Evolutionary conservation across 371 early-diverging fungal species (phyloP).

Genomic region (Blastocladiella emersonii): DNA sequence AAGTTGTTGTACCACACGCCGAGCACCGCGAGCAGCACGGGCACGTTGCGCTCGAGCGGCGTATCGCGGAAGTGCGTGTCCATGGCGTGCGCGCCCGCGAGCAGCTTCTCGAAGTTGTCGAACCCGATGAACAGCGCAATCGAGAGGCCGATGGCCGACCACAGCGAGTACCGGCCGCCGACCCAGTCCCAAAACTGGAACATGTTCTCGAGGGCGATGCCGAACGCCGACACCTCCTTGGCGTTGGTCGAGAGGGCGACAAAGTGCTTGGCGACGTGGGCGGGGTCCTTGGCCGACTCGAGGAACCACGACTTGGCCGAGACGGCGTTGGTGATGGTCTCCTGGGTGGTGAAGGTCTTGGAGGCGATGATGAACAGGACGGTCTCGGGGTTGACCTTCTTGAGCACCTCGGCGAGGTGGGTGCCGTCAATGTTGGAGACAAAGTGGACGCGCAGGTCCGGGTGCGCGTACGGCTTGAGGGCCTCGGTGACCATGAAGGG

Average conservation of each 20-base stretch:
- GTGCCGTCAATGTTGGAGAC: constrained; percentile 98
- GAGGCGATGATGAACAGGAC: constrained; percentile 94
- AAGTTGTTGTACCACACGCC: constrained; percentile 99
- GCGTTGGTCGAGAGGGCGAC: constrained; percentile 96
- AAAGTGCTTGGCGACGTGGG: constrained; percentile 95
- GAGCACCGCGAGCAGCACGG: constrained; percentile 80
- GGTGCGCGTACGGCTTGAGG: constrained; percentile 69
- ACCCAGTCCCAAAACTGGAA: constrained; percentile 99
- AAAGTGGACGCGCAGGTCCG: constrained; percentile 74
- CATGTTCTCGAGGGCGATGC: constrained; percentile 87
- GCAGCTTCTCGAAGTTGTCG: constrained; percentile 84
- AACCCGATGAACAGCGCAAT: constrained; percentile 92
- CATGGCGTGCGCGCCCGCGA: constrained; percentile 91
- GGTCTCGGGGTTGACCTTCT: constrained; percentile 73
- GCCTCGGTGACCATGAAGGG: constrained; percentile 98
- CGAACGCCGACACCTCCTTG: constrained; percentile 76
- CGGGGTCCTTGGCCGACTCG: constrained; percentile 52
- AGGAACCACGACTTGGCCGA: constrained; percentile 93
- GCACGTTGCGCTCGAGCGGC: constrained; percentile 80
- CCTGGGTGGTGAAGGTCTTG: constrained; percentile 99
- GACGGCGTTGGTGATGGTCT: constrained; percentile 94
- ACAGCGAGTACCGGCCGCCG: constrained; percentile 98
- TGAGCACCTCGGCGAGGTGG: constrained; percentile 82
- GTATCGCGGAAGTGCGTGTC: constrained; percentile 87
- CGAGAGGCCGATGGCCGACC: constrained; percentile 97